These are phyloP conservation scores for Balamuthia mandrillaris DNA, from an alignment of 208 protist genomes.

Conservation along the genomic window DNA sequence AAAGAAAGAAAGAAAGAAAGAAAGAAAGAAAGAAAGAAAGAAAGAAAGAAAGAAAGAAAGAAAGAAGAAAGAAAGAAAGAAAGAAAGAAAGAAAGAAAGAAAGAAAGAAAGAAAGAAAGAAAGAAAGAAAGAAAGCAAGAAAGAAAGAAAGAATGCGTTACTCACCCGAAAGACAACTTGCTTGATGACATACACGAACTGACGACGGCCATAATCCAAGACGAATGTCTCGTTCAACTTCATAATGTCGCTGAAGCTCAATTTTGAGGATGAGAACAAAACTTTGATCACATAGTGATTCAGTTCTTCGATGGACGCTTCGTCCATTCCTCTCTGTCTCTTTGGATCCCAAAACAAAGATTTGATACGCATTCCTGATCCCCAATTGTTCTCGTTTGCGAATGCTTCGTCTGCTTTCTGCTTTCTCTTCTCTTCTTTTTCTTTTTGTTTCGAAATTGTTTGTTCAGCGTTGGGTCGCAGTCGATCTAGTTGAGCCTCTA, in stretches of 20 bases:
- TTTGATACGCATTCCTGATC: too few species aligned
- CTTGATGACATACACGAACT: not conserved
- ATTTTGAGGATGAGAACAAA: not conserved
- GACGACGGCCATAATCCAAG: conserved; percentile 25
- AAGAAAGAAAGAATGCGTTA: conserved; percentile 13
- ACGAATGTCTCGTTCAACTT: conserved; percentile 15
- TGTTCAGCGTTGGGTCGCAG: too few species aligned
- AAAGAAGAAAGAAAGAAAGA: conserved; percentile 28
- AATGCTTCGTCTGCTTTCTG: too few species aligned
- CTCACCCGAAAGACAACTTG: not conserved
- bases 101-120: conserved; percentile 35
- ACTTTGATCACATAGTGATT: conserved; percentile 13
- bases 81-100: conserved; percentile 34
- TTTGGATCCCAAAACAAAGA: too few species aligned
- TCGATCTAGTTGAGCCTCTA: too few species aligned
- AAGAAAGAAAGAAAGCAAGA: conserved; percentile 34
- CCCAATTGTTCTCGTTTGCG: too few species aligned
- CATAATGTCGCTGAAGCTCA: conserved; percentile 28
- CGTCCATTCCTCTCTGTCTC: too few species aligned
- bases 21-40: not conserved
- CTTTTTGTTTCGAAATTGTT: too few species aligned
- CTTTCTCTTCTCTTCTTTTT: too few species aligned
- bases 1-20: not conserved
- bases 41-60: not conserved
- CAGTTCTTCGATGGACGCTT: not conserved